These are phyloP conservation scores for Emericellopsis atlantica DNA, from an alignment of 2,329 filamentous ascomycete species.

Conservation along the genomic window DNA sequence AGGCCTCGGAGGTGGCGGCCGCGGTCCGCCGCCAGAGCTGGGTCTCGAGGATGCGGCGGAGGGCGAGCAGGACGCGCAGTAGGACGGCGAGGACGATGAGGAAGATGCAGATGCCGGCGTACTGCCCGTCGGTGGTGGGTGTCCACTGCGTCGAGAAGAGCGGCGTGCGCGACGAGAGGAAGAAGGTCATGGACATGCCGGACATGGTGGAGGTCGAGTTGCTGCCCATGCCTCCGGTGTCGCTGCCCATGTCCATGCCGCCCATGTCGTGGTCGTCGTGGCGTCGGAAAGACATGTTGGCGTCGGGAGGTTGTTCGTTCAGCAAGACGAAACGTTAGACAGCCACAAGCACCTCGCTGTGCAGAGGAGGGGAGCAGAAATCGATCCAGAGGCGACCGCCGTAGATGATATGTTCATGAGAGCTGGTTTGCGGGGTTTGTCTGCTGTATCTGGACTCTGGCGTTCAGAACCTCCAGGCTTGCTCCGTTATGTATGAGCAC, in stretches of 20 bases:
- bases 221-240: slow-evolving; percentile 1
- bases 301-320: background rate
- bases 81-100: slow-evolving; percentile 58
- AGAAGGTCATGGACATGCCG: slow-evolving; percentile 25
- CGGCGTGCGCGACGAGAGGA: slow-evolving; percentile 26
- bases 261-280: background rate
- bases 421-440: too few species aligned
- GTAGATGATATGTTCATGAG: too few species aligned
- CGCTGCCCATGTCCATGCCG: slow-evolving; percentile 2
- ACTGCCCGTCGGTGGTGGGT: slow-evolving; percentile 50
- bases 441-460: too few species aligned
- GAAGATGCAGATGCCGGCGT: slow-evolving; percentile 78
- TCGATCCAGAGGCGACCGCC: too few species aligned
- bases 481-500: too few species aligned
- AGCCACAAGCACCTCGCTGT: too few species aligned
- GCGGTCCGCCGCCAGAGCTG: background rate
- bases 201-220: slow-evolving; percentile 4
- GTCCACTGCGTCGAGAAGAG: slow-evolving; percentile 51
- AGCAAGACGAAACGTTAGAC: too few species aligned
- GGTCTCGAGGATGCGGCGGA: slow-evolving; percentile 20
- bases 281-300: background rate
- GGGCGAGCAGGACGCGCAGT: slow-evolving; percentile 54
- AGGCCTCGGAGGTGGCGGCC: background rate
- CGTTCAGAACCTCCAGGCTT: too few species aligned
- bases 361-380: too few species aligned